Percentiles rank a stretch among this genome's conserved stretches.
Conservation (phyloP, 768 basidiomycete species). For the Sporobolomyces roseus region DNA sequence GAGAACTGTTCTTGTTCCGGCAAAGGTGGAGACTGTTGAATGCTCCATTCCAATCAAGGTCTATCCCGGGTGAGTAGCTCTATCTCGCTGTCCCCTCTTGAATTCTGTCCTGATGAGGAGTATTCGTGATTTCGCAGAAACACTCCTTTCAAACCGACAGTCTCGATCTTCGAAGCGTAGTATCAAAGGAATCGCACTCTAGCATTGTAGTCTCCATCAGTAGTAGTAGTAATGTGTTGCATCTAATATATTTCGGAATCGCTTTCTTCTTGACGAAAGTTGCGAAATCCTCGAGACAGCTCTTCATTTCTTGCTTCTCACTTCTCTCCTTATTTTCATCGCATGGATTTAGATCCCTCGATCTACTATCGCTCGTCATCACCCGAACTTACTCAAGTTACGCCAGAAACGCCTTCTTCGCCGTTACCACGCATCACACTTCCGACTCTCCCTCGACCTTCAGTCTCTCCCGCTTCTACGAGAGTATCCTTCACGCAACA, state of each 20-base stretch:
- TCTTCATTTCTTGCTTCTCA: not conserved
- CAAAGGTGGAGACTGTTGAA: constrained; percentile 80
- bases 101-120: not conserved
- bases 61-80: constrained; percentile 74
- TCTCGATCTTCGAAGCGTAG: constrained; percentile 32
- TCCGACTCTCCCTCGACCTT: constrained; percentile 16
- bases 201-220: too few relatives aligned
- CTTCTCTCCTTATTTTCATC: not conserved
- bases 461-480: constrained; percentile 21
- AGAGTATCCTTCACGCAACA: constrained; percentile 24
- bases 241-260: not conserved
- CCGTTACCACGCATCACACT: not conserved
- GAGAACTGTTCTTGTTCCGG: constrained; percentile 46
- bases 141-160: constrained; percentile 38
- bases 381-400: not conserved
- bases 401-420: not conserved
- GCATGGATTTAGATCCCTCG: constrained; percentile 21
- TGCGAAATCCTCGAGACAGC: too few relatives aligned
- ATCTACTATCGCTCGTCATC: constrained; percentile 11
- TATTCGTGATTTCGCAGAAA: constrained; percentile 15
- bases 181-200: not conserved
- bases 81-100: too few relatives aligned
- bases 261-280: too few relatives aligned
- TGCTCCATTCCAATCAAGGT: constrained; percentile 86
- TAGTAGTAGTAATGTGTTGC: not conserved